phyloP scores from a whole-genome alignment of 1,284 basidiomycete species.

The Boletellus dicymbophilus region DNA sequence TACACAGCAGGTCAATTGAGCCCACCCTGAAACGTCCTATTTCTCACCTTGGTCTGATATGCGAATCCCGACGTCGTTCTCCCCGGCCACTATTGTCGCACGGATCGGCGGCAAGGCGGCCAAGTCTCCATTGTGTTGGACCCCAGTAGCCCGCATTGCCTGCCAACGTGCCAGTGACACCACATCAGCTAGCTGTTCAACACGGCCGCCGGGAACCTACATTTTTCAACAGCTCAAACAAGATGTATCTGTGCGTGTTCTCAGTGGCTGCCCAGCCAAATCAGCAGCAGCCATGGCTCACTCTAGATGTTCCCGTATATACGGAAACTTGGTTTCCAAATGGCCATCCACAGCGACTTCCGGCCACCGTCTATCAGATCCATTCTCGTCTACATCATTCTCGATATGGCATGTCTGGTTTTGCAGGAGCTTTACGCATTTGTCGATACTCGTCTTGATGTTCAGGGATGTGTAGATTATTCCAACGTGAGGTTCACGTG shows the following conservation, averaged over 20 bases:
- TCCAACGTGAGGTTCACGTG: constrained; percentile 71
- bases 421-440: constrained; percentile 63
- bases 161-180: constrained; percentile 35
- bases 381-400: constrained; percentile 37
- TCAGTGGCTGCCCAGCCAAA: constrained; percentile 3
- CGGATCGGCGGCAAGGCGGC: constrained; percentile 55
- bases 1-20: constrained; percentile 29
- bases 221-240: constrained; percentile 89
- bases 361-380: constrained; percentile 48
- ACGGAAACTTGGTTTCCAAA: constrained; percentile 73
- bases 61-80: constrained; percentile 73
- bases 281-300: constrained; percentile 35
- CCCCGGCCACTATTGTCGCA: constrained; percentile 73
- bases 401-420: constrained; percentile 48
- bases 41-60: constrained; percentile 81
- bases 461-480: constrained; percentile 83
- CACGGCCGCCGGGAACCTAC: constrained; percentile 41
- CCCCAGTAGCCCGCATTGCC: constrained; percentile 69
- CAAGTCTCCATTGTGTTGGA: constrained; percentile 48
- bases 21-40: background rate
- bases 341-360: constrained; percentile 77
- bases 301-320: constrained; percentile 90
- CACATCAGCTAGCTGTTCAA: background rate
- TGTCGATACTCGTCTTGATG: constrained; percentile 71
- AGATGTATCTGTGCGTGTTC: constrained; percentile 63